Conservation (phyloP, 1,284 basidiomycete species). For the Ganoderma lingzhi region DNA sequence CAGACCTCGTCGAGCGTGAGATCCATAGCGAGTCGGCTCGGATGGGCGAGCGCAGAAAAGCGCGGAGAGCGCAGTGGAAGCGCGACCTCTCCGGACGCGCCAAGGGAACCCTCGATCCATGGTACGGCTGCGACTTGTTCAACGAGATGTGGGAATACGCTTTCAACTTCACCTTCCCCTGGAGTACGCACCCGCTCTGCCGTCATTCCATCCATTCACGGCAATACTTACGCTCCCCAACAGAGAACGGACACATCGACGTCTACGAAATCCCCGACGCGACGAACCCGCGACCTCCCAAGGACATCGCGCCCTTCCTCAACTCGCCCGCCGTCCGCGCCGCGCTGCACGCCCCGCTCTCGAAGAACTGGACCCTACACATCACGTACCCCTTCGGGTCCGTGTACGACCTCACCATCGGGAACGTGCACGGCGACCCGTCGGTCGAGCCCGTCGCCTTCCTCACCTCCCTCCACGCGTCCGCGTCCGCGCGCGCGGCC, state of each 20-base stretch:
- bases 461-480: constrained; percentile 39
- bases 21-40: constrained; percentile 16
- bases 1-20: constrained; percentile 18
- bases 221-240: neutral
- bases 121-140: constrained; percentile 43
- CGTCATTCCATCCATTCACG: neutral
- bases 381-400: constrained; percentile 62
- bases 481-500: constrained; percentile 34
- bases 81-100: constrained; percentile 38
- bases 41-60: constrained; percentile 27
- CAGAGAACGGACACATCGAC: constrained; percentile 35
- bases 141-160: constrained; percentile 46
- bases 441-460: constrained; percentile 46
- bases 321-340: constrained; percentile 63
- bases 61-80: constrained; percentile 30
- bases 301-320: constrained; percentile 61
- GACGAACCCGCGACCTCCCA: constrained; percentile 54
- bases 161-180: constrained; percentile 56
- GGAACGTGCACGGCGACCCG: constrained; percentile 48
- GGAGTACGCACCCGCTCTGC: constrained; percentile 59
- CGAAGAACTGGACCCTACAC: constrained; percentile 57
- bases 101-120: constrained; percentile 43
- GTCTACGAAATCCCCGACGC: constrained; percentile 65
- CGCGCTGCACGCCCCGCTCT: constrained; percentile 72
- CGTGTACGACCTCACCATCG: constrained; percentile 25